phyloP scores from a whole-genome alignment of 352 stramenopile species.

The Aphanomyces stellatus region DNA sequence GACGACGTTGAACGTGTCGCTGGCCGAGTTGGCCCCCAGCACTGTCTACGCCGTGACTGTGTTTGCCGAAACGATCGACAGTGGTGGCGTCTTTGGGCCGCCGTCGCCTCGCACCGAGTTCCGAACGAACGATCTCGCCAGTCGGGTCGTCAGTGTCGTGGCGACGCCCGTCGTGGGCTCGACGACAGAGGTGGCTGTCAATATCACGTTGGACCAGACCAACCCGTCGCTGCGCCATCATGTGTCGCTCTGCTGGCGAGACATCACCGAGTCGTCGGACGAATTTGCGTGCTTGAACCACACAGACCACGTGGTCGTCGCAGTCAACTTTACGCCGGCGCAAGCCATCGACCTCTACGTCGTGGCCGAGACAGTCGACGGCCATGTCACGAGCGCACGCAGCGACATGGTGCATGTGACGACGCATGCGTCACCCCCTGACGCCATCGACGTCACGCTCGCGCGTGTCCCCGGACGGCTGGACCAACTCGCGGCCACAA shows the following conservation, averaged over 20 bases:
- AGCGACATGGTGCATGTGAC: slow-evolving; percentile 22
- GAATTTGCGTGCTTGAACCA: not conserved
- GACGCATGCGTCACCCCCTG: slow-evolving; percentile 40
- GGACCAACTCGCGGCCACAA: slow-evolving; percentile 24
- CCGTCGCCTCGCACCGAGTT: slow-evolving; percentile 41
- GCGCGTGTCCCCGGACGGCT: slow-evolving; percentile 18
- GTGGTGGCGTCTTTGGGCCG: slow-evolving; percentile 47
- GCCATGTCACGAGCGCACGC: slow-evolving; percentile 38
- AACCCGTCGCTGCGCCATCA: too few relatives aligned
- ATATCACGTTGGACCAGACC: too few relatives aligned
- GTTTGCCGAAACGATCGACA: slow-evolving; percentile 52
- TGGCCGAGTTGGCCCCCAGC: slow-evolving; percentile 37
- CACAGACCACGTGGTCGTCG: slow-evolving; percentile 19
- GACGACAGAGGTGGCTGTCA: slow-evolving; percentile 29
- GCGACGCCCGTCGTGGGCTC: slow-evolving; percentile 31
- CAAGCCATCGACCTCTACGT: slow-evolving; percentile 34
- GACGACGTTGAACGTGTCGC: slow-evolving; percentile 11
- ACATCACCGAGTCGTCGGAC: not conserved
- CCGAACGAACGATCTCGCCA: slow-evolving; percentile 57
- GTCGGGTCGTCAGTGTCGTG: slow-evolving; percentile 30
- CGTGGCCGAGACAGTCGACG: slow-evolving; percentile 42
- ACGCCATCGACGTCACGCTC: slow-evolving; percentile 20
- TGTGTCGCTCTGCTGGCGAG: slow-evolving; percentile 31
- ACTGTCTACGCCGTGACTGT: slow-evolving; percentile 46
- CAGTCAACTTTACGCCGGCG: slow-evolving; percentile 51